A percentile compares a stretch with the other conserved stretches of the same genome.
These are phyloP conservation scores for Carex arenaria DNA, from an alignment of 202 grass and related monocot species.

Conservation along the genomic window DNA sequence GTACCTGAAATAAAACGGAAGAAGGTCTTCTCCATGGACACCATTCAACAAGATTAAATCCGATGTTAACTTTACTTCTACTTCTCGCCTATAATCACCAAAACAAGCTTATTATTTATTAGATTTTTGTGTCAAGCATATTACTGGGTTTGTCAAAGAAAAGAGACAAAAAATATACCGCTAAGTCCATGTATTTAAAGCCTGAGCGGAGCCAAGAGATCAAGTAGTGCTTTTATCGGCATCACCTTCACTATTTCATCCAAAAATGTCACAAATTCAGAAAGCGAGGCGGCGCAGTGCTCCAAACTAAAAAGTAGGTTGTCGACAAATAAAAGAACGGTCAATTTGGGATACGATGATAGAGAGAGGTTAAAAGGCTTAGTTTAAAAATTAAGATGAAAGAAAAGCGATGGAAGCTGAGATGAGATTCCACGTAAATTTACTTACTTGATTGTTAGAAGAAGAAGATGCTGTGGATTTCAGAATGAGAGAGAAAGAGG, in stretches of 20 bases:
- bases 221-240: not conserved
- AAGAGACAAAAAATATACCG: not conserved
- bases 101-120: not conserved
- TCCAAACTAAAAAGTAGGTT: not conserved
- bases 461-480: not conserved
- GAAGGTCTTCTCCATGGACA: not conserved
- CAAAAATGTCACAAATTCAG: not conserved
- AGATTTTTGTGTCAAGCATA: not conserved
- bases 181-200: conserved; percentile 20
- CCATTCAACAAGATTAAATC: conserved; percentile 18
- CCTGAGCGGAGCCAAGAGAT: not conserved
- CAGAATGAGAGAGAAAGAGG: not conserved
- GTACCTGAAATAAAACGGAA: conserved; percentile 15
- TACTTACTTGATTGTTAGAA: not conserved
- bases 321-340: not conserved
- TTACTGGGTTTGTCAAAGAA: not conserved
- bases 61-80: conserved; percentile 12
- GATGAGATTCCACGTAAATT: not conserved
- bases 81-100: conserved; percentile 5
- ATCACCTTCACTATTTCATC: not conserved
- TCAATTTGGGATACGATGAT: not conserved
- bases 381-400: not conserved
- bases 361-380: not conserved
- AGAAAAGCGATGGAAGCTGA: not conserved
- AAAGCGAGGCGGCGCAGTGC: conserved; percentile 1